These are phyloP conservation scores for Tricholoma sp. DNA, from an alignment of 768 basidiomycete species.

Conservation along the genomic window DNA sequence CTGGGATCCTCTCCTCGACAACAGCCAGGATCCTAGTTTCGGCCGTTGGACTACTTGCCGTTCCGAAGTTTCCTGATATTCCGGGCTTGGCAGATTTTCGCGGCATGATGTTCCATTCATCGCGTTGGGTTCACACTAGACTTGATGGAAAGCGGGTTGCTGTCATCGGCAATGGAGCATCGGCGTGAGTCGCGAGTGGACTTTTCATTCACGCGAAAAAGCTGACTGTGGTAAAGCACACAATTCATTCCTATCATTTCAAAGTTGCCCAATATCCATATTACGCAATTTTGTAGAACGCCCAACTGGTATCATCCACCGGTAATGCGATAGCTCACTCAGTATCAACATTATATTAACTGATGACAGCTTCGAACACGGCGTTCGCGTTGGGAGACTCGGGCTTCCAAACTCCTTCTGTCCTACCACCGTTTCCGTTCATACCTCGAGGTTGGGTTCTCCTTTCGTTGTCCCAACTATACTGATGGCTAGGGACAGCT, in stretches of 20 bases:
- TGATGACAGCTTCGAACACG: not conserved
- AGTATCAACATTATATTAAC: not conserved
- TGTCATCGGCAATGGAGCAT: conserved; percentile 55
- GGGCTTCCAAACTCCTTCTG: conserved; percentile 8
- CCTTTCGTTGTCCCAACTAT: conserved; percentile 4
- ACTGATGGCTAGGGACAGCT: not conserved
- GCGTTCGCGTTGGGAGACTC: not conserved
- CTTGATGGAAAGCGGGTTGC: conserved; percentile 45
- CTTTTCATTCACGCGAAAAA: not conserved
- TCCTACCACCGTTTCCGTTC: conserved; percentile 8
- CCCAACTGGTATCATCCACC: conserved; percentile 43
- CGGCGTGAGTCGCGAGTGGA: conserved; percentile 32
- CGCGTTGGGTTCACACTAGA: conserved; percentile 40
- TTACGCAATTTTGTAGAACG: conserved; percentile 48
- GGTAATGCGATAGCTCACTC: conserved; percentile 18
- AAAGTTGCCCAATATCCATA: conserved; percentile 30
- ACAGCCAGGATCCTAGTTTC: conserved; percentile 41
- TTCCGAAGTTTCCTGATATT: conserved; percentile 34
- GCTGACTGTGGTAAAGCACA: conserved; percentile 26
- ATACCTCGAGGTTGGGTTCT: not conserved
- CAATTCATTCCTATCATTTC: conserved; percentile 46
- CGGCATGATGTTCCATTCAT: conserved; percentile 50
- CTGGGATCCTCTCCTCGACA: conserved; percentile 22
- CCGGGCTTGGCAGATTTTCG: conserved; percentile 35
- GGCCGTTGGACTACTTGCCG: conserved; percentile 42